A percentile compares a stretch with the other conserved stretches of the same genome.
Conservation (phyloP, 805 yeast genomes). For the Torulaspora franciscae region DNA sequence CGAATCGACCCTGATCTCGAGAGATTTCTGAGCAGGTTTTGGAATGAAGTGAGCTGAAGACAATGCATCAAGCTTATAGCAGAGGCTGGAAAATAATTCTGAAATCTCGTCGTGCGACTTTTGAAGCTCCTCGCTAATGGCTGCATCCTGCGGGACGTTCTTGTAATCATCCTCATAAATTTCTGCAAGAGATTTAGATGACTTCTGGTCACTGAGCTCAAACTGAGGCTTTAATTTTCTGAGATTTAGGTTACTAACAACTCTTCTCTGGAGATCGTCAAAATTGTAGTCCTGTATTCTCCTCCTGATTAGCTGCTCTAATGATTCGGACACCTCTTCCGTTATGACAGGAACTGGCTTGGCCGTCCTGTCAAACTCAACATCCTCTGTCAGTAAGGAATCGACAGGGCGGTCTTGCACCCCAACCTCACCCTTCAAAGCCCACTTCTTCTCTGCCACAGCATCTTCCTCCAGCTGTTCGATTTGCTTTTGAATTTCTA, state of each 20-base stretch:
- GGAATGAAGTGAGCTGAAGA: conserved; percentile 96
- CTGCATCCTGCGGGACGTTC: conserved; percentile 45
- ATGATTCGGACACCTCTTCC: conserved; percentile 73
- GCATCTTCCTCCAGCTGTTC: conserved; percentile 77
- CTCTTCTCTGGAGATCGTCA: conserved; percentile 77
- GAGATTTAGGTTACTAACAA: conserved; percentile 62
- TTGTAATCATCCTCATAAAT: conserved; percentile 81
- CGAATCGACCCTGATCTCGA: conserved; percentile 77
- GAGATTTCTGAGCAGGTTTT: conserved; percentile 72
- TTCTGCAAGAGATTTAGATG: conserved; percentile 84
- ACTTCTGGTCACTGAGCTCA: conserved; percentile 78
- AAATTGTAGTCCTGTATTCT: conserved; percentile 72
- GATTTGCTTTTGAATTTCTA: conserved; percentile 70
- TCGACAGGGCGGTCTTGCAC: conserved; percentile 79
- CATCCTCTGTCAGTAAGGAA: conserved; percentile 71
- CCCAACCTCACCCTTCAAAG: conserved; percentile 86
- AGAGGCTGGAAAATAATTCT: conserved; percentile 55
- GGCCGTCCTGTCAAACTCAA: conserved; percentile 88
- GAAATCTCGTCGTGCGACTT: conserved; percentile 75
- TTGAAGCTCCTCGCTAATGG: conserved; percentile 57
- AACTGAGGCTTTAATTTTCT: conserved; percentile 42
- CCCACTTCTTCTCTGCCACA: conserved; percentile 88
- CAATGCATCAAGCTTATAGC: conserved; percentile 75
- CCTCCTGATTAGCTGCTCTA: conserved; percentile 84
- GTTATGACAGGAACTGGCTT: conserved; percentile 96